phyloP scores from a whole-genome alignment of 176 grass and related monocot species.

The Saccharum officinarum region DNA sequence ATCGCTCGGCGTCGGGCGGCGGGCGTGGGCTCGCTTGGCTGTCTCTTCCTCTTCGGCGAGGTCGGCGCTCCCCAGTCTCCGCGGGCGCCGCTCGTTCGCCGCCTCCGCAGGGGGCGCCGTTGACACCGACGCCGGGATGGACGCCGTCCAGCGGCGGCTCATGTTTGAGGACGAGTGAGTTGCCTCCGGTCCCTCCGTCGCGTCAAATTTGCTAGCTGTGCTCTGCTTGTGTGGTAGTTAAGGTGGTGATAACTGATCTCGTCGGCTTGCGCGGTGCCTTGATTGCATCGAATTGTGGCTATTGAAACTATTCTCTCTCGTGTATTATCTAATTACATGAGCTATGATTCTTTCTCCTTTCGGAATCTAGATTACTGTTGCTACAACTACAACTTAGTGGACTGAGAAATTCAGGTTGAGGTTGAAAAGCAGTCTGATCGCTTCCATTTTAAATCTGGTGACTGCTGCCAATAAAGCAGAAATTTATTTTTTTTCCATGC shows the following conservation, averaged over 20 bases:
- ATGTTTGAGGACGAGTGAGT: constrained; percentile 95
- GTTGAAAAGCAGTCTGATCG: neutral
- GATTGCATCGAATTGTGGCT: neutral
- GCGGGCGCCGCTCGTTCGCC: constrained; percentile 22
- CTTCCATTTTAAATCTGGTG: neutral
- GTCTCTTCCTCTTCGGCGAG: neutral
- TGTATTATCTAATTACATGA: neutral
- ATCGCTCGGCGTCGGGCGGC: constrained; percentile 11
- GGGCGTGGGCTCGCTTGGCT: neutral
- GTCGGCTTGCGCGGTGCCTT: neutral
- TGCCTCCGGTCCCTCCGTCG: neutral
- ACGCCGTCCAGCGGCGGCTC: constrained; percentile 81
- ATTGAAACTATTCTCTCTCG: neutral
- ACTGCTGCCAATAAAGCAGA: neutral
- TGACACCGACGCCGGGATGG: constrained; percentile 59
- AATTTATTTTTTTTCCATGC: constrained; percentile 25
- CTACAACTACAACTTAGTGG: neutral
- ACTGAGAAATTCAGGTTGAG: neutral
- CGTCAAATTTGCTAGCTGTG: neutral
- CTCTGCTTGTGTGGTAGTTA: neutral
- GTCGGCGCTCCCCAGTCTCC: neutral
- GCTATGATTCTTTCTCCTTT: neutral
- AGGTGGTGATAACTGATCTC: neutral
- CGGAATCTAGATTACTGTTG: neutral
- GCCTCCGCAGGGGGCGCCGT: constrained; percentile 33